Conservation (phyloP, 495 filamentous ascomycete genomes). For the Penicillium taxi region DNA sequence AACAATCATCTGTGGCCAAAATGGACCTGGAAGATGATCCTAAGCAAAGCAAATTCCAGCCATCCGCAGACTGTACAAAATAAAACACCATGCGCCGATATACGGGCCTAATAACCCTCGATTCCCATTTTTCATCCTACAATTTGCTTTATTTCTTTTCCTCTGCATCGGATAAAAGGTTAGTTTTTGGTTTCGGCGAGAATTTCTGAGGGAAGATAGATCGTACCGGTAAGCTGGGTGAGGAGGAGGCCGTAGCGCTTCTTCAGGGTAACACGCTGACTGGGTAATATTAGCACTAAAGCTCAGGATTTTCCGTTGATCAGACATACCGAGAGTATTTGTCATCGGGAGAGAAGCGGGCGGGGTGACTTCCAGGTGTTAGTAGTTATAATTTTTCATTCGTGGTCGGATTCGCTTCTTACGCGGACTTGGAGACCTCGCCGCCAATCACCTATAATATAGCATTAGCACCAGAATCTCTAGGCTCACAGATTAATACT, state of each 20-base stretch:
- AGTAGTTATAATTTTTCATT: slow-evolving; percentile 1
- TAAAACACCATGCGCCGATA: slow-evolving; percentile 44
- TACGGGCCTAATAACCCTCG: slow-evolving; percentile 18
- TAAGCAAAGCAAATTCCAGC: slow-evolving; percentile 19
- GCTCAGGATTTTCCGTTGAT: too few relatives aligned
- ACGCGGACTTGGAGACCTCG: slow-evolving; percentile 82
- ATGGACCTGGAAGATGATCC: slow-evolving; percentile 5
- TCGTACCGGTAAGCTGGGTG: slow-evolving; percentile 61
- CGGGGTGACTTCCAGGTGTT: slow-evolving; percentile 55
- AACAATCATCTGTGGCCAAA: slow-evolving; percentile 1
- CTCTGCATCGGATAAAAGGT: slow-evolving; percentile 13
- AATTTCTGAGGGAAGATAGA: background rate
- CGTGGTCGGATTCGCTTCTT: background rate
- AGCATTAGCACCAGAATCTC: slow-evolving; percentile 22
- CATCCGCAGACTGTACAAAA: slow-evolving; percentile 26
- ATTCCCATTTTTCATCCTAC: slow-evolving; percentile 19
- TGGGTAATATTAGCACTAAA: slow-evolving; percentile 20
- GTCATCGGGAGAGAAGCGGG: slow-evolving; percentile 94
- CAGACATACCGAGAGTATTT: slow-evolving; percentile 73
- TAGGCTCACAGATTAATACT: background rate
- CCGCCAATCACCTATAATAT: slow-evolving; percentile 41
- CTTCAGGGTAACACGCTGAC: slow-evolving; percentile 88
- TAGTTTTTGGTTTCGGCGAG: background rate
- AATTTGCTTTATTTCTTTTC: slow-evolving; percentile 14
- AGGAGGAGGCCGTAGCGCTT: slow-evolving; percentile 80